Evolutionary conservation across 495 filamentous ascomycete species (phyloP), one percentile per base, ranked within the genome.

Genomic region (Cercophora scortea): DNA sequence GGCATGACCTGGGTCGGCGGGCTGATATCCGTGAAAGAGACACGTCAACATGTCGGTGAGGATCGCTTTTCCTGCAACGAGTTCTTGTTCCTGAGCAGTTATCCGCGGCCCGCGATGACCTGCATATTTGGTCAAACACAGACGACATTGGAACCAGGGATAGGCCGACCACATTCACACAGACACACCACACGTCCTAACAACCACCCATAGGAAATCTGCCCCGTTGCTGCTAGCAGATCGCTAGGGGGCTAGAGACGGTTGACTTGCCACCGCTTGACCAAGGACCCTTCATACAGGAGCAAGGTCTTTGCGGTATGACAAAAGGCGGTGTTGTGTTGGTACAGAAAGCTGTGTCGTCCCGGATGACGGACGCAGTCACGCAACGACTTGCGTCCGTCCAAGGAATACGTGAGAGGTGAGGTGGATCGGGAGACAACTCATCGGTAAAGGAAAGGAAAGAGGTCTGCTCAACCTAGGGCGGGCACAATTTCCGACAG

Each of bases 41-140:
- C 61, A 65, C 64, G 60, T 63, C 60, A 63, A 64, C 57, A 54
- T 63, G 64, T 67, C 62, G 60, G 61, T 65, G 61, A 54, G 32
- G 39, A 42, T 39, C 17, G 34, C 36, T 47, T n/a, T 25, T 18
- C 47, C 47, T 58, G 52, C 54, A 52, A 25, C 47, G 47, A 55
- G 56, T 42, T 32, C 53, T 33, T 53, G 44, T 50, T 49, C 56
- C 47, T 54, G 50, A 33, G 46, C 53, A 53, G 38, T 44, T 58
- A 50, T 44, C 45, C 47, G 46, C 48, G 45, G 55, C 59, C 54
- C 36, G 44, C 44, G 44, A 46, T 46, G 44, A 35, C 44, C 54
- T 64, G 59, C 63, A 64, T 55, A 55, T 13, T 50, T 47, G 57
- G 60, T 61, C 64, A 67, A 65, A 67, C 64, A 59, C 52, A 52